A percentile compares a stretch with the other conserved stretches of the same genome.
phyloP scores from a whole-genome alignment of 2,329 filamentous ascomycete species.

The Acephala macrosclerotiorum region DNA sequence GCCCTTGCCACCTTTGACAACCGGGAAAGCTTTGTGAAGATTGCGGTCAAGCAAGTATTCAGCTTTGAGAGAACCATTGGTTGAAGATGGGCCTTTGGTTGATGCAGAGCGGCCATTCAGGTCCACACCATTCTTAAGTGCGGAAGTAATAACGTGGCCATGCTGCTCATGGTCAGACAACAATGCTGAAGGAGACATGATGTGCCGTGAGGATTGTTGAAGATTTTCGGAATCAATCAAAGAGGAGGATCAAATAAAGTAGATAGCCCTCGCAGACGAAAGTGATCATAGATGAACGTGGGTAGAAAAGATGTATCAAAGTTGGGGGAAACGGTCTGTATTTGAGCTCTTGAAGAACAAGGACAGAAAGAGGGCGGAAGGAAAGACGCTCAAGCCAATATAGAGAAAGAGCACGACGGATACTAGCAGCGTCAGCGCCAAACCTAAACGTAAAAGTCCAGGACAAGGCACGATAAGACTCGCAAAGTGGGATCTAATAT shows the following conservation, averaged over 20 bases:
- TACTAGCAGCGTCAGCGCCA: constrained; percentile 18
- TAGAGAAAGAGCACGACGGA: constrained; percentile 21
- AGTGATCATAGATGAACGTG: constrained; percentile 26
- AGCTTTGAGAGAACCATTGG: constrained; percentile 26
- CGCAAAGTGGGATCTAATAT: constrained; percentile 7
- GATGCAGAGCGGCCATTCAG: constrained; percentile 23
- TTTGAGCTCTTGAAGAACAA: constrained; percentile 15
- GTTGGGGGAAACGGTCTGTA: neutral
- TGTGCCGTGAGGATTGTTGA: neutral
- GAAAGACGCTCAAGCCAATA: constrained; percentile 20
- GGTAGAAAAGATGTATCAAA: neutral
- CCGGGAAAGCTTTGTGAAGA: constrained; percentile 40
- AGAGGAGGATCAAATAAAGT: constrained; percentile 31
- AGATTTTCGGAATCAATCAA: constrained; percentile 19
- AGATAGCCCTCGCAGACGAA: constrained; percentile 29
- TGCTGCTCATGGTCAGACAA: constrained; percentile 19
- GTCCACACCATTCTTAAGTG: constrained; percentile 9
- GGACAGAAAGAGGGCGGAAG: constrained; percentile 6
- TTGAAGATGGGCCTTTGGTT: constrained; percentile 12
- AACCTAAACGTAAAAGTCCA: constrained; percentile 13
- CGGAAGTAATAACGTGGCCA: constrained; percentile 3
- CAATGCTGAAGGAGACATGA: constrained; percentile 35
- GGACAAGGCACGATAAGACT: constrained; percentile 18
- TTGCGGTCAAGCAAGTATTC: constrained; percentile 39
- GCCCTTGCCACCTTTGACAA: constrained; percentile 39